Base-by-base conservation (phyloP, 2,329 filamentous ascomycete genomes). In the Aspergillus costaricaensis region DNA sequence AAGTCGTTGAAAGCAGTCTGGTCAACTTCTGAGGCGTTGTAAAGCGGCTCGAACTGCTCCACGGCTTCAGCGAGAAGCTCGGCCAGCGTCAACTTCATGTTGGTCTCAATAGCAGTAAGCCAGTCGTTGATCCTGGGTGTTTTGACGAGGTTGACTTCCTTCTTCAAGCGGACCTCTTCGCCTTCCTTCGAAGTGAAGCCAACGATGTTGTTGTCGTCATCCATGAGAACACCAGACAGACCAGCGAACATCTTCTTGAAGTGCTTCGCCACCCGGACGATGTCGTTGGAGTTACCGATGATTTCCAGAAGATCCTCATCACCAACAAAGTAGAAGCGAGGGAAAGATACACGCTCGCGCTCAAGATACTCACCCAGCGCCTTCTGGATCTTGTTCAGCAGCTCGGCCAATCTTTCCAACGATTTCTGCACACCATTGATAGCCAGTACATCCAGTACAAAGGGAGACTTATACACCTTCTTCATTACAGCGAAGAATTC, bases 211-310 rank as follows among this genome's bases (percentile, higher is more conserved):
- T 88, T 87, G 69, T 97, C 91, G 57, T 98, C 92, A 67, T 96
- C 92, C 82, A 97, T 94, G 44, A 93, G 82, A 38, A 99, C 85
- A 3, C 95, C 95, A 4, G 90, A 94, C 51, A 99, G 83, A 63
- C 95, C 95, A 65, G 96, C 95, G 82, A 99, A 99, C 95, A 99
- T 99, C 83, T 99, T 99, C 76, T 96, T 94, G 82, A 99, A 92
- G 80, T 99, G 96, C 76, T 99, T 99, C 43, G 95, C 92, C 67
- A 99, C 96, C 57, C 95, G 92, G 62, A 95, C 81, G 9, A 94
- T 96, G 72, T 99, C 95, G 72, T 97, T 97, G 80, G 94, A 98
- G 77, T 99, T 99, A 74, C 95, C 95, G 66, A 99, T 99, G 79
- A 99, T 99, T 77, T 99, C 95, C 23, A 99, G 84, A 59, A 99